These are phyloP conservation scores for Trichophaea hybrida DNA, from an alignment of 2,329 filamentous ascomycete genomes.

Conservation along the genomic window DNA sequence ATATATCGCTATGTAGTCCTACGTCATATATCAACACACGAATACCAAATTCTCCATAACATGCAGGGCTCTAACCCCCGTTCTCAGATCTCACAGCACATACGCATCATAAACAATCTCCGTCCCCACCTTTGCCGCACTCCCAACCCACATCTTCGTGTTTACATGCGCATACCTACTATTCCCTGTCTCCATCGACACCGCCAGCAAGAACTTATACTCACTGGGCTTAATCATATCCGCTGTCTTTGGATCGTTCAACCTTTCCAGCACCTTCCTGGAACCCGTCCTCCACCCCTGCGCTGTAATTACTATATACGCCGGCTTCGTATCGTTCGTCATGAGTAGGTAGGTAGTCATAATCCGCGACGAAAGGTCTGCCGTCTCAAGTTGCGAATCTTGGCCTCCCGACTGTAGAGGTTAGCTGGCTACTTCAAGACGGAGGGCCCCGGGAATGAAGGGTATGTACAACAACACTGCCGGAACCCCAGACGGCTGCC, in stretches of 20 bases:
- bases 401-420: background rate
- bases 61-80: background rate
- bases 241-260: background rate
- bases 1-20: no score
- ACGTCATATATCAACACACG: no score
- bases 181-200: slow-evolving; percentile 2
- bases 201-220: background rate
- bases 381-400: background rate
- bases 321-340: background rate
- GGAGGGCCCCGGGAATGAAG: background rate
- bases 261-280: background rate
- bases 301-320: background rate
- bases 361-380: background rate
- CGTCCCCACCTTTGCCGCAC: background rate
- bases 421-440: background rate
- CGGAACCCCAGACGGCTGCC: background rate
- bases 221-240: background rate
- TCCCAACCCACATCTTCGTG: slow-evolving; percentile 4
- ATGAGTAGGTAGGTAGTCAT: background rate
- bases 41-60: no score
- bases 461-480: background rate
- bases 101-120: slow-evolving; percentile 1
- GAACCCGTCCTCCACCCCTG: slow-evolving; percentile 3
- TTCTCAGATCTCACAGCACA: background rate
- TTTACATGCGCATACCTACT: slow-evolving; percentile 1